Conservation (phyloP, 176 grass and related monocot genomes). For the Aegilops longissima region DNA sequence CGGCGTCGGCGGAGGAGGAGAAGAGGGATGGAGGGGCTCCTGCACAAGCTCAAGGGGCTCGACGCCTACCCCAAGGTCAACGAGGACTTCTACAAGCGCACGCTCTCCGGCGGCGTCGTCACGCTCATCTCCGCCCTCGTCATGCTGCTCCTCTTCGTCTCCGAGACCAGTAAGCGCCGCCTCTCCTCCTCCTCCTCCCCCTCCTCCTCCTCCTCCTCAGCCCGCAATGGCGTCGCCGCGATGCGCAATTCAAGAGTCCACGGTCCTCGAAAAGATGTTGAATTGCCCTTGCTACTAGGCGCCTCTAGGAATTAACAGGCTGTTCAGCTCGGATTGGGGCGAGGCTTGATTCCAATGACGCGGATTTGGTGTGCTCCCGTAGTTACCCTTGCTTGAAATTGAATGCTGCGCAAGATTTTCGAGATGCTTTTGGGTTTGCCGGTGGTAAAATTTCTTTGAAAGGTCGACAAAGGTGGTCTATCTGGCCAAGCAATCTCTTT, state of each 20-base stretch:
- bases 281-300: not conserved
- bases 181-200: not conserved
- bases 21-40: slow-evolving; percentile 53
- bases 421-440: not conserved
- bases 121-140: slow-evolving; percentile 75
- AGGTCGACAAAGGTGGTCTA: not conserved
- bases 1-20: not conserved
- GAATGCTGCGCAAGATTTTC: slow-evolving; percentile 11
- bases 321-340: not conserved
- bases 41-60: slow-evolving; percentile 80
- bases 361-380: not conserved
- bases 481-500: not conserved
- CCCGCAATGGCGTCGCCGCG: not conserved
- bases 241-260: not conserved
- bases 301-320: not conserved
- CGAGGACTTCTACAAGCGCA: slow-evolving; percentile 97
- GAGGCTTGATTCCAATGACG: not conserved
- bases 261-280: not conserved
- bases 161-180: slow-evolving; percentile 72
- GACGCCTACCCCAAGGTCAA: slow-evolving; percentile 98
- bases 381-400: not conserved
- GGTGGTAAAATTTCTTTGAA: not conserved
- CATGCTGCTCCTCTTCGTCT: slow-evolving; percentile 88
- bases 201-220: not conserved
- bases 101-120: slow-evolving; percentile 91